A percentile compares a stretch with the other conserved stretches of the same genome.
These are phyloP conservation scores for Geosmithia flava DNA, from an alignment of 2,329 filamentous ascomycete genomes.

Conservation along the genomic window DNA sequence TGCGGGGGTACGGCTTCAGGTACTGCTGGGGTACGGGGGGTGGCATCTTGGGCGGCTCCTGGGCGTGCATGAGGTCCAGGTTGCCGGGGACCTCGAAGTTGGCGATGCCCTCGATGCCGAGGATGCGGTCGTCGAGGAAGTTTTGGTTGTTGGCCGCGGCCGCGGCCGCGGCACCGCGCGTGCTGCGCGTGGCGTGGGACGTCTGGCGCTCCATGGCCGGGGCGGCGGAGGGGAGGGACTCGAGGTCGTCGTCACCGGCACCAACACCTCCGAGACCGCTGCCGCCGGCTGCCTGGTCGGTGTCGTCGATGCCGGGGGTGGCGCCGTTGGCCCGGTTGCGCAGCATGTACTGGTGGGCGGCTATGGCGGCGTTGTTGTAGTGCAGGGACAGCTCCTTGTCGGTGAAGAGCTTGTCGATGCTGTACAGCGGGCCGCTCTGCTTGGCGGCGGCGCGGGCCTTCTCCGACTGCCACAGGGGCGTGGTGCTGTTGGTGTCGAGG, in stretches of 20 bases:
- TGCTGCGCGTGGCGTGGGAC: constrained; percentile 53
- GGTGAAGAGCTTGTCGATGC: constrained; percentile 58
- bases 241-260: constrained; percentile 36
- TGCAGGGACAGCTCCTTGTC: constrained; percentile 57
- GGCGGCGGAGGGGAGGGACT: constrained; percentile 31
- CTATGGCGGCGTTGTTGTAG: constrained; percentile 50
- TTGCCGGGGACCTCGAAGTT: constrained; percentile 48
- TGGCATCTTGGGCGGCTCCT: constrained; percentile 45
- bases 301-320: constrained; percentile 32
- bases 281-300: constrained; percentile 16
- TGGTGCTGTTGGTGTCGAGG: constrained; percentile 44
- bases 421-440: constrained; percentile 48
- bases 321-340: constrained; percentile 42
- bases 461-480: constrained; percentile 50
- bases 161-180: constrained; percentile 30
- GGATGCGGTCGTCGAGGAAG: constrained; percentile 42
- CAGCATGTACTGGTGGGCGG: constrained; percentile 48
- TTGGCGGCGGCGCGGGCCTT: constrained; percentile 39
- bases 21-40: constrained; percentile 44
- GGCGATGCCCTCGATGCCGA: constrained; percentile 47
- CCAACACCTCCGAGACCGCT: too few species aligned
- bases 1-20: constrained; percentile 42
- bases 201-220: constrained; percentile 50
- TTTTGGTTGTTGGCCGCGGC: constrained; percentile 25
- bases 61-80: constrained; percentile 40